These are phyloP conservation scores for Sclerotinia borealis DNA, from an alignment of 2,329 filamentous ascomycete genomes.

Conservation along the genomic window DNA sequence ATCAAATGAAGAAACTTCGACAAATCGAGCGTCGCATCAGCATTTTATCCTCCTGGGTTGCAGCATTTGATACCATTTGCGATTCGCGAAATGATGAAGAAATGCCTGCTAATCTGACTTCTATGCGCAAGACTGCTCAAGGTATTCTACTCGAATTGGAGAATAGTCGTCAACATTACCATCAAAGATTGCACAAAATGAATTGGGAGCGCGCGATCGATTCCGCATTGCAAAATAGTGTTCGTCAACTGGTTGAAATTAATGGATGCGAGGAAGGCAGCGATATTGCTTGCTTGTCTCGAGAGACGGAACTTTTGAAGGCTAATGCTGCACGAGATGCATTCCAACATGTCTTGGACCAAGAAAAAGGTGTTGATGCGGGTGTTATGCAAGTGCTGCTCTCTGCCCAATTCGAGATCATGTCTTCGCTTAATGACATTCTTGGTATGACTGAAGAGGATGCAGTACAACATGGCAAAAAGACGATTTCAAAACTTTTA, in stretches of 20 bases:
- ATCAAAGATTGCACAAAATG: slow-evolving; percentile 71
- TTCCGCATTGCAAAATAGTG: slow-evolving; percentile 77
- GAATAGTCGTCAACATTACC: slow-evolving; percentile 81
- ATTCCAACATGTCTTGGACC: slow-evolving; percentile 69
- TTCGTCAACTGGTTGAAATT: slow-evolving; percentile 73
- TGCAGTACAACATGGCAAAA: slow-evolving; percentile 72
- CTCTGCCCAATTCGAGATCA: slow-evolving; percentile 85
- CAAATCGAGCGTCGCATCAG: slow-evolving; percentile 79
- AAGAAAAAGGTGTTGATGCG: slow-evolving; percentile 75
- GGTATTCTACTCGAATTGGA: slow-evolving; percentile 88
- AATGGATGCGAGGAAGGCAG: slow-evolving; percentile 55
- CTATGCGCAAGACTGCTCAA: slow-evolving; percentile 81
- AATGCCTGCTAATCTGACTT: slow-evolving; percentile 61
- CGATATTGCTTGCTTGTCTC: slow-evolving; percentile 65
- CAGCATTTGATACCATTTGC: slow-evolving; percentile 79
- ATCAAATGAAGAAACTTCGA: slow-evolving; percentile 74
- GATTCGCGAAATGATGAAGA: slow-evolving; percentile 64
- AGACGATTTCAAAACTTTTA: slow-evolving; percentile 70
- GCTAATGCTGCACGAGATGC: slow-evolving; percentile 75
- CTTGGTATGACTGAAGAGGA: slow-evolving; percentile 77
- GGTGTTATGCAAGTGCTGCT: slow-evolving; percentile 76
- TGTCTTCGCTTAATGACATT: slow-evolving; percentile 75
- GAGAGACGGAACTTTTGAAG: slow-evolving; percentile 83
- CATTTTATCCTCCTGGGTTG: slow-evolving; percentile 86
- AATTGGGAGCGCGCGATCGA: slow-evolving; percentile 87